These are phyloP conservation scores for Sporothrix euskadiensis DNA, from an alignment of 2,329 filamentous ascomycete genomes.

Conservation along the genomic window DNA sequence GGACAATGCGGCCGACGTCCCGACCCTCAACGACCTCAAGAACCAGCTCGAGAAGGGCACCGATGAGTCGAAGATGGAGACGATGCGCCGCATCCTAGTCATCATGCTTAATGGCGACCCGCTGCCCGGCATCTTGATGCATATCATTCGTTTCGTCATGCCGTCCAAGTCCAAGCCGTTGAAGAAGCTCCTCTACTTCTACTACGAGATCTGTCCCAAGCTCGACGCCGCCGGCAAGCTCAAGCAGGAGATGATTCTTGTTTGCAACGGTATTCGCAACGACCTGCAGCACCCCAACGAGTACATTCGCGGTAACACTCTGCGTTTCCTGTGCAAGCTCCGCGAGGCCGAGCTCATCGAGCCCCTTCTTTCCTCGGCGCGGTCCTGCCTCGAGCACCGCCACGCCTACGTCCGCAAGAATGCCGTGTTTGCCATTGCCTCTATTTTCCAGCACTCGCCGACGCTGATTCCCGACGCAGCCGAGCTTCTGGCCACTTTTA, in stretches of 20 bases:
- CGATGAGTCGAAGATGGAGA: constrained; percentile 90
- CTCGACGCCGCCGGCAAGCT: constrained; percentile 88
- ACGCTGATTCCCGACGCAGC: constrained; percentile 92
- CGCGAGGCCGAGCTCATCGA: constrained; percentile 95
- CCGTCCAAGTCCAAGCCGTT: constrained; percentile 93
- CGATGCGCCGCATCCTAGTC: constrained; percentile 93
- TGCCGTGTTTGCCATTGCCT: constrained; percentile 90
- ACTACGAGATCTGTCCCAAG: constrained; percentile 99
- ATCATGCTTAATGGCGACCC: constrained; percentile 98
- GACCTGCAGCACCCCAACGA: constrained; percentile 97
- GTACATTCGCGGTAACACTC: constrained; percentile 96
- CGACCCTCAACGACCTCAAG: constrained; percentile 85
- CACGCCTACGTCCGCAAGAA: constrained; percentile 99
- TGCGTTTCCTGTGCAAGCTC: constrained; percentile 95
- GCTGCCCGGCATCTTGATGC: constrained; percentile 94
- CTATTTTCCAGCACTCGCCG: constrained; percentile 88
- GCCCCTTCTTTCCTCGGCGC: constrained; percentile 87
- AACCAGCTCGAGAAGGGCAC: constrained; percentile 91
- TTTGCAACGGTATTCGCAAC: constrained; percentile 98
- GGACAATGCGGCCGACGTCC: constrained; percentile 94
- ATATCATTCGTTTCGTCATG: constrained; percentile 99
- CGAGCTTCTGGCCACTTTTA: constrained; percentile 85
- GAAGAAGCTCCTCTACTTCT: constrained; percentile 98
- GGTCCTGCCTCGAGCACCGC: constrained; percentile 89
- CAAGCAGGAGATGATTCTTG: constrained; percentile 99